Conservation (phyloP, 257 asterid species). For the Verbena officinalis region DNA sequence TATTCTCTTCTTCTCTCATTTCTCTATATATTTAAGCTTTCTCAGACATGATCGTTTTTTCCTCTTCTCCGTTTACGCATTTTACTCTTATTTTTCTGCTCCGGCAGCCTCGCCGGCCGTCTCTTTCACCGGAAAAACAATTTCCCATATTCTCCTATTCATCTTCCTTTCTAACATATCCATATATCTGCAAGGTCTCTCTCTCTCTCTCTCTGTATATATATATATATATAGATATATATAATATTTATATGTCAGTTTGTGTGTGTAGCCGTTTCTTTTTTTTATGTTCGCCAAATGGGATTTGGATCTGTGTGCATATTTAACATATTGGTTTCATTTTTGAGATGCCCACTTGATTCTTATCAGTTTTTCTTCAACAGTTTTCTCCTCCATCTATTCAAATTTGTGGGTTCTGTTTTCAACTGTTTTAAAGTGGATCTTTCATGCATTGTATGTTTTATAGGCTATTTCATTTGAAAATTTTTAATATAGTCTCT, state of each 20-base stretch:
- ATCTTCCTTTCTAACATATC: neutral
- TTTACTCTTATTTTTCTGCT: conserved; percentile 19
- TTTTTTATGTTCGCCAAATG: conserved; percentile 23
- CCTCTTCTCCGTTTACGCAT: conserved; percentile 30
- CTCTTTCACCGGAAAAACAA: conserved; percentile 29
- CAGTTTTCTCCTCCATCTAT: conserved; percentile 1
- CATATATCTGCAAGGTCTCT: conserved; percentile 24
- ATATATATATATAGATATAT: no score
- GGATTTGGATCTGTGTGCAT: conserved; percentile 35
- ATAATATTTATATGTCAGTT: no score
- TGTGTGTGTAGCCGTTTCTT: neutral
- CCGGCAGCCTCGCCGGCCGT: conserved; percentile 36
- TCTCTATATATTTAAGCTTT: conserved; percentile 37
- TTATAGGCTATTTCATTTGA: neutral
- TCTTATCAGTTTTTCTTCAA: conserved; percentile 9
- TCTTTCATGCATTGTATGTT: conserved; percentile 18
- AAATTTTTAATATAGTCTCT: conserved; percentile 20
- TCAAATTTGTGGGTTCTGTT: conserved; percentile 25
- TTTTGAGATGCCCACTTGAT: conserved; percentile 6
- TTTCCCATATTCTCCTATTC: conserved; percentile 2
- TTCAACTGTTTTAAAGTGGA: conserved; percentile 24
- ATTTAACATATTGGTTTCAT: neutral
- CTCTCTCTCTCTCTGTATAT: neutral
- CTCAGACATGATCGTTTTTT: conserved; percentile 21
- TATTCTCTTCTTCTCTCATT: neutral